Evolutionary conservation across 768 basidiomycete species (phyloP), one percentile per base, ranked within the genome.

Genomic region (Fibroporia radiculosa): DNA sequence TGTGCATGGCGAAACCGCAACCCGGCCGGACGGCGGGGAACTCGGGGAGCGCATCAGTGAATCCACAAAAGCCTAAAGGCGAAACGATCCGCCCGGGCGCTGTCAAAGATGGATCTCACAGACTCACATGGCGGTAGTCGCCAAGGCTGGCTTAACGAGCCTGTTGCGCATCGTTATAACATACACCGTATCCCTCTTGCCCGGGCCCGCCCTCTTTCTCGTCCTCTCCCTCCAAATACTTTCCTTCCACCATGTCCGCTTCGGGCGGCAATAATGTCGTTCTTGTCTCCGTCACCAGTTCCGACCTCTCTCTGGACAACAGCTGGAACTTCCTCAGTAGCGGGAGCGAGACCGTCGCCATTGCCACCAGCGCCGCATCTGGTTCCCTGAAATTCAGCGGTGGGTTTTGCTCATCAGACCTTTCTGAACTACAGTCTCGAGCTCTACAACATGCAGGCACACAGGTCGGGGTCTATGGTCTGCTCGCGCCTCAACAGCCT

Each of bases 391-490:
- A 41, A 40, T 33, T 50, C 48, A 33, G 39, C 35, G 33, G 43
- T 44, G 19, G 34, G 44, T 33, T n/a, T 44, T 42, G 10, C 48
- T 31, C 8, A 31, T n/a, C 29, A 31, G n/a, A 31, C n/a, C n/a
- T n/a, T n/a, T n/a, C n/a, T n/a, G n/a, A n/a, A n/a, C n/a, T n/a
- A n/a, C n/a, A n/a, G n/a, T n/a, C n/a, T n/a, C n/a, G n/a, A n/a
- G n/a, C n/a, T n/a, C n/a, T n/a, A n/a, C n/a, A n/a, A n/a, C n/a
- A n/a, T n/a, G n/a, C n/a, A n/a, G 34, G 55, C 14, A 48, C 47
- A 22, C 40, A 40, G 18, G 39, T 57, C 16, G 39, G 38, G 6
- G 53, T 57, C 5, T 57, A 47, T 19, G 56, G 56, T 20, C 40
- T 46, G 19, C 37, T 57, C 25, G 37, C 38, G n/a, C 38, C 34